A percentile compares a stretch with the other conserved stretches of the same genome.
phyloP scores from a whole-genome alignment of 352 stramenopile species.

The Phytophthora cajani region DNA sequence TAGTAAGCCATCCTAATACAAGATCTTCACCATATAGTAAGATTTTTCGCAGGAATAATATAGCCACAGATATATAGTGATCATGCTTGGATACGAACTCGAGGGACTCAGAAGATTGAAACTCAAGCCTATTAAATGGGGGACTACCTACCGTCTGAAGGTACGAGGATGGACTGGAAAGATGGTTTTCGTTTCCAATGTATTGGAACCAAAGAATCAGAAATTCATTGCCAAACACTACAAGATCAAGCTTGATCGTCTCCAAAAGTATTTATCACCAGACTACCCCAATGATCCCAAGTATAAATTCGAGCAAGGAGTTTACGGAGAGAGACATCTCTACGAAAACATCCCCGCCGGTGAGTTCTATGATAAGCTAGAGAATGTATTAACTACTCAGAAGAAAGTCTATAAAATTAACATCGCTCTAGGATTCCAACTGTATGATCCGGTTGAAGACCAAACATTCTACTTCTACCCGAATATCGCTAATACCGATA shows the following conservation, averaged over 20 bases:
- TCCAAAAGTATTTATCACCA: slow-evolving; percentile 2
- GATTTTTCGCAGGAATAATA: background rate
- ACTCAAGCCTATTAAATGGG: slow-evolving; percentile 13
- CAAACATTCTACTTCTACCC: background rate
- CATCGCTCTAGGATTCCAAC: background rate
- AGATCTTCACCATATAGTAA: background rate
- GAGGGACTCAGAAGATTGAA: background rate
- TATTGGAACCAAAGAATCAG: background rate
- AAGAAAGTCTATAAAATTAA: background rate
- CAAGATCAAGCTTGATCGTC: background rate
- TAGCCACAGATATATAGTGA: slow-evolving; percentile 3
- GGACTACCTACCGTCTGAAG: slow-evolving; percentile 10
- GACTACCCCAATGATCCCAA: background rate
- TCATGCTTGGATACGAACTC: slow-evolving; percentile 11
- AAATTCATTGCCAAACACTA: slow-evolving; percentile 4
- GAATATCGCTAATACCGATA: background rate
- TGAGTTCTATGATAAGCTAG: no score
- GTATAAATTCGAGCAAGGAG: background rate
- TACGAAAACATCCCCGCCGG: no score
- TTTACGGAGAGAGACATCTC: no score
- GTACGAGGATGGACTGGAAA: background rate
- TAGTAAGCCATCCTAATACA: slow-evolving; percentile 4
- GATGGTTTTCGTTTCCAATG: slow-evolving; percentile 12
- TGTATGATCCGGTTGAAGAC: background rate
- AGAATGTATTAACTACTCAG: background rate